Evolutionary conservation across 345 rosid species (phyloP), one percentile per base, ranked within the genome.

Genomic region (Xanthoceras sorbifolium): DNA sequence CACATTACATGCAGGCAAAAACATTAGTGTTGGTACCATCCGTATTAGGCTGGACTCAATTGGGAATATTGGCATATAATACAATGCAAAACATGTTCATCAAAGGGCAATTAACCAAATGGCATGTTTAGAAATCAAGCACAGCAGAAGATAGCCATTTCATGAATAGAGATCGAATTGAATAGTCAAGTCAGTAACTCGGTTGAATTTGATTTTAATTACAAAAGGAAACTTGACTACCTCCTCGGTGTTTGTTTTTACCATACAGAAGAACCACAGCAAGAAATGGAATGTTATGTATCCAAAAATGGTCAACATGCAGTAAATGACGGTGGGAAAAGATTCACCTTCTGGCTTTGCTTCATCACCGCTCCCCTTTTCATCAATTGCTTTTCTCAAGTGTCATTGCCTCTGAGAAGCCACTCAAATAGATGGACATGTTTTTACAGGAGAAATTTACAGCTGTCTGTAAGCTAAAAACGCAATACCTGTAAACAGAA

Each of bases 341-440:
- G 18, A 62, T 22, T 73, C 60, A 62, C 29, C 69, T n/a, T 18
- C 61, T 73, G n/a, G n/a, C n/a, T n/a, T n/a, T n/a, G 69, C 57
- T 73, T 42, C 60, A 28, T n/a, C 26, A 29, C 20, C 42, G 59
- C 57, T 55, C 29, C n/a, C 10, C 59, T n/a, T 73, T 42, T 28
- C 26, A 7, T 5, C 38, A 18, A 44, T 42, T 40, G 20, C 22
- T 40, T 73, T 6, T 23, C 38, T 60, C 76, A 48, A 34, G 50
- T 20, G 38, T 31, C 12, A 46, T 10, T 17, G n/a, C 61, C 57
- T 11, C 59, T 28, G 11, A 44, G n/a, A 60, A 38, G 59, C 25
- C 4, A 8, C 67, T 73, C 59, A 9, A 0, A n/a, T 3, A 34
- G 26, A 50, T 29, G 38, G 76, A 25, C 38, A 73, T 34, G n/a